A percentile compares a stretch with the other conserved stretches of the same genome.
phyloP scores from a whole-genome alignment of 176 grass and related monocot genomes.

The Pharus latifolius region DNA sequence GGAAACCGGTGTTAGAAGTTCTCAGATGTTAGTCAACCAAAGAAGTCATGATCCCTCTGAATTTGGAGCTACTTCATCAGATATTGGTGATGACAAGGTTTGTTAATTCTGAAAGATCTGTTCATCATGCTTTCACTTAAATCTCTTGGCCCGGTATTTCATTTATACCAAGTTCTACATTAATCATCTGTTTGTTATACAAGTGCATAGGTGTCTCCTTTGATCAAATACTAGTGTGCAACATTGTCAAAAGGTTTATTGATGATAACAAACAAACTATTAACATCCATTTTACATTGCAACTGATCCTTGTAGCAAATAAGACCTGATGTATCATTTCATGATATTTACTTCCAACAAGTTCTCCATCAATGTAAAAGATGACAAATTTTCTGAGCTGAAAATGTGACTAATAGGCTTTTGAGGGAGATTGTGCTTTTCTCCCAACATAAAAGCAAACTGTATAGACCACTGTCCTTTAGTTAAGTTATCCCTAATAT shows the following conservation, averaged over 20 bases:
- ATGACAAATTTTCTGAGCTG: background rate
- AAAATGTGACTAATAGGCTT: background rate
- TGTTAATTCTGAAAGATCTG: slow-evolving; percentile 12
- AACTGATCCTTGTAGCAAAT: background rate
- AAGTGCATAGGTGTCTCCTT: too few species aligned
- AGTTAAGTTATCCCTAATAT: too few species aligned
- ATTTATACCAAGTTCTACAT: too few species aligned
- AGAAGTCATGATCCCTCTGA: slow-evolving; percentile 56
- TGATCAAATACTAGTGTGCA: too few species aligned
- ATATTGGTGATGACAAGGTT: slow-evolving; percentile 68
- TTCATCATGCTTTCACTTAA: background rate
- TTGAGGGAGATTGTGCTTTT: too few species aligned
- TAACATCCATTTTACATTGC: background rate
- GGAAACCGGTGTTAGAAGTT: slow-evolving; percentile 51
- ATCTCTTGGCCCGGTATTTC: too few species aligned
- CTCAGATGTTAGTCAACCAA: slow-evolving; percentile 63
- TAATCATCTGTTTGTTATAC: too few species aligned
- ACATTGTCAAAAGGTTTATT: too few species aligned
- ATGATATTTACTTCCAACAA: background rate
- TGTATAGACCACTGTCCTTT: too few species aligned
- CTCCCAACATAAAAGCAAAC: too few species aligned
- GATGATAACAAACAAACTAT: too few species aligned
- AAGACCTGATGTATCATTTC: background rate
- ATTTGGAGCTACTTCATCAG: slow-evolving; percentile 39
- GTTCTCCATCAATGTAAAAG: background rate